Conservation (phyloP, 805 yeast species). For the Candida namnaoensis region DNA sequence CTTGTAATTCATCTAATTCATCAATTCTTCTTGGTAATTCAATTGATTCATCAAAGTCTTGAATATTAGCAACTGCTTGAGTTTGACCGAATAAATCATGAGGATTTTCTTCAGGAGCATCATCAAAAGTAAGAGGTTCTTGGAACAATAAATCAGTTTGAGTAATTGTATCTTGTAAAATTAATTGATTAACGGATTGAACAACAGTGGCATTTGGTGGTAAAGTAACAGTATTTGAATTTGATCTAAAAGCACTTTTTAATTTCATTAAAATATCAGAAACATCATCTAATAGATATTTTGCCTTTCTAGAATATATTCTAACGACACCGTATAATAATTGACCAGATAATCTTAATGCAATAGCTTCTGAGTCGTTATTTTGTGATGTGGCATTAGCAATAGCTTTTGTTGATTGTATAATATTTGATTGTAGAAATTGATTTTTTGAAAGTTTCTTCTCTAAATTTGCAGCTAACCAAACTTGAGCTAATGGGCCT, state of each 20-base stretch:
- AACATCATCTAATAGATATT: slow-evolving; percentile 76
- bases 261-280: slow-evolving; percentile 64
- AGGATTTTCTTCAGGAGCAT: slow-evolving; percentile 9
- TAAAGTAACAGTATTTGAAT: slow-evolving; percentile 39
- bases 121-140: slow-evolving; percentile 38
- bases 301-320: slow-evolving; percentile 80
- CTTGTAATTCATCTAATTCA: slow-evolving; percentile 20
- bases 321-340: slow-evolving; percentile 78
- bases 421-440: slow-evolving; percentile 61
- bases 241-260: slow-evolving; percentile 53
- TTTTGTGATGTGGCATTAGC: slow-evolving; percentile 31
- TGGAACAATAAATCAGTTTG: slow-evolving; percentile 65
- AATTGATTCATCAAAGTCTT: slow-evolving; percentile 45
- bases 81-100: slow-evolving; percentile 10
- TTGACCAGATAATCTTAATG: slow-evolving; percentile 80
- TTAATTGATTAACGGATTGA: slow-evolving; percentile 48
- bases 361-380: slow-evolving; percentile 43
- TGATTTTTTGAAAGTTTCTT: slow-evolving; percentile 67
- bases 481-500: slow-evolving; percentile 83
- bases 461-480: slow-evolving; percentile 90
- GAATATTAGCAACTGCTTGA: slow-evolving; percentile 6
- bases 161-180: slow-evolving; percentile 71
- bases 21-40: slow-evolving; percentile 51
- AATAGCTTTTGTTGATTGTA: slow-evolving; percentile 59
- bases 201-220: slow-evolving; percentile 55